Percentiles rank a stretch among this genome's conserved stretches.
These are phyloP conservation scores for Kuraishia floccosa DNA, from an alignment of 805 yeast genomes.

Conservation along the genomic window DNA sequence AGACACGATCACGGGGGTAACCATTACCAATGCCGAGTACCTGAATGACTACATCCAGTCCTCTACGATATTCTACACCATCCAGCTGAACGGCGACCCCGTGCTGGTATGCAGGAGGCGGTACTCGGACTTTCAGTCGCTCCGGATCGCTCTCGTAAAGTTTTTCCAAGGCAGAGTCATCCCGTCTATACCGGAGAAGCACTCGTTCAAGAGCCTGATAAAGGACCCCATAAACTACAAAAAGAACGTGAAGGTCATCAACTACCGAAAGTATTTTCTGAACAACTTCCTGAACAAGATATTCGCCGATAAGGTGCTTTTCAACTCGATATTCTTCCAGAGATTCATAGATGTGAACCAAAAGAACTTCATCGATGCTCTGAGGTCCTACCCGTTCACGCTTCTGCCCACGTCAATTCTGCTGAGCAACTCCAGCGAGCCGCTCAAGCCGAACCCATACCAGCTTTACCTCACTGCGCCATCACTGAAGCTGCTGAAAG, in stretches of 20 bases:
- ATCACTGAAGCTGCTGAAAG: constrained; percentile 15
- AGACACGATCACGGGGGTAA: not conserved
- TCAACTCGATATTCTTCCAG: constrained; percentile 23
- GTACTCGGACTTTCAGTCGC: constrained; percentile 83
- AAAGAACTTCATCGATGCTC: constrained; percentile 36
- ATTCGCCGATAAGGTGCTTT: constrained; percentile 19
- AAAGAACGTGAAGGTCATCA: constrained; percentile 22
- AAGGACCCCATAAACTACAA: constrained; percentile 19
- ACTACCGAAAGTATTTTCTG: constrained; percentile 34
- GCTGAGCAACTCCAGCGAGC: constrained; percentile 36
- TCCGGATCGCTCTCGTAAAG: constrained; percentile 57
- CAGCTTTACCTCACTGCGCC: constrained; percentile 35
- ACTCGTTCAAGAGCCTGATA: constrained; percentile 29
- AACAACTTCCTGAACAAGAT: constrained; percentile 30
- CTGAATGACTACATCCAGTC: constrained; percentile 15
- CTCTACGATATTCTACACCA: constrained; percentile 17
- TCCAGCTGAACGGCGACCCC: constrained; percentile 13
- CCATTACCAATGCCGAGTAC: constrained; percentile 10
- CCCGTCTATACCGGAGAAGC: constrained; percentile 94
- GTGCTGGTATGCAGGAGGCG: constrained; percentile 42
- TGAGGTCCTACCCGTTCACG: constrained; percentile 21
- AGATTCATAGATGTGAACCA: constrained; percentile 43
- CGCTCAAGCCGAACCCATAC: constrained; percentile 42
- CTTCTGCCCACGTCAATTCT: constrained; percentile 34
- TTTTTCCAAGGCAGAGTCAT: constrained; percentile 79